Evolutionary conservation across 1,284 basidiomycete genomes (phyloP).

Genomic region (Rhodotorula sp.): DNA sequence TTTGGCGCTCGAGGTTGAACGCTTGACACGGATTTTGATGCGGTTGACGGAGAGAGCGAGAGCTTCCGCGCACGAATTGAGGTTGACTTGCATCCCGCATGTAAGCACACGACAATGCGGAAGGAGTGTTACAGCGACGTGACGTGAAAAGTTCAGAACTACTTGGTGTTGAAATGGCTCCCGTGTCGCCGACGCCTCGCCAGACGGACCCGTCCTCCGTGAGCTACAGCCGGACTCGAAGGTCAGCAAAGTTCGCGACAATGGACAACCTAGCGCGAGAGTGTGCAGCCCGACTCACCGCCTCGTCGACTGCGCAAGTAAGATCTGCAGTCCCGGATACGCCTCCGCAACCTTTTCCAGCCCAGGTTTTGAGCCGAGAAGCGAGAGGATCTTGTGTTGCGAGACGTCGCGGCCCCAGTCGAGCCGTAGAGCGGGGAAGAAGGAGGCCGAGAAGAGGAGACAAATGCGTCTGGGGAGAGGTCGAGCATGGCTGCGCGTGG

Average conservation of each 20-base stretch:
- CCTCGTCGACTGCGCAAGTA: conserved; percentile 74
- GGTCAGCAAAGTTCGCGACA: too few species aligned
- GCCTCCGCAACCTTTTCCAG: conserved; percentile 64
- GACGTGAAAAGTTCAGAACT: too few species aligned
- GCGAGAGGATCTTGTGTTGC: conserved; percentile 76
- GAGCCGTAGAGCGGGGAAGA: conserved; percentile 35
- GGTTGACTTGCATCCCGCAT: too few species aligned
- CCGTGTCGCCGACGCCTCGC: conserved; percentile 78
- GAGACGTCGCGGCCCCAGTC: conserved; percentile 74
- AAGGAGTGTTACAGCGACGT: too few species aligned
- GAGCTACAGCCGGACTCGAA: too few species aligned
- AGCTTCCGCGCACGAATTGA: too few species aligned
- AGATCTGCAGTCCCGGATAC: conserved; percentile 80
- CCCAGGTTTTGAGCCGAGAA: conserved; percentile 76
- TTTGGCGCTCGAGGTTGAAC: not conserved
- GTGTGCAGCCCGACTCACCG: conserved; percentile 1
- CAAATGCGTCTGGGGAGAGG: conserved; percentile 79
- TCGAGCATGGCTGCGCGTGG: conserved; percentile 59
- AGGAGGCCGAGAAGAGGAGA: conserved; percentile 52
- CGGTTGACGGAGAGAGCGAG: too few species aligned
- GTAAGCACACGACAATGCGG: too few species aligned
- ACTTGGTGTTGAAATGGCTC: conserved; percentile 15
- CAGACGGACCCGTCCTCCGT: conserved; percentile 71
- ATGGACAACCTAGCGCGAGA: not conserved
- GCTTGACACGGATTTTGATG: too few species aligned